Evolutionary conservation across 768 basidiomycete species (phyloP).

Genomic region (Tephrocybe rancida): DNA sequence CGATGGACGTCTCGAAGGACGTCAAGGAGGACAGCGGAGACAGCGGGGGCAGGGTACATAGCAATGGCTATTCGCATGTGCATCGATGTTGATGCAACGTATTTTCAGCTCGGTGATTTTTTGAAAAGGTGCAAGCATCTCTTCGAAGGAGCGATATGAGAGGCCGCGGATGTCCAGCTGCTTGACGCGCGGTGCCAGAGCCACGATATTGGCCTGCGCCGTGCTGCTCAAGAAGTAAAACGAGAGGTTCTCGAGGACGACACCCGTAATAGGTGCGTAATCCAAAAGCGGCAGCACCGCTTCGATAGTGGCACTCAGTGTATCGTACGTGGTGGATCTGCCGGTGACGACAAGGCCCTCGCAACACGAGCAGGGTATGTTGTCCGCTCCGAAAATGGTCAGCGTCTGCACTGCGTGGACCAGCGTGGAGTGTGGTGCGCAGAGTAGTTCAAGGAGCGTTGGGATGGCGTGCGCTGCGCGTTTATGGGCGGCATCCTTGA

Average conservation of each 20-base stretch:
- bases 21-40: background rate
- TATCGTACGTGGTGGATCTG: background rate
- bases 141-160: background rate
- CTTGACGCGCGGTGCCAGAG: background rate
- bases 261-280: background rate
- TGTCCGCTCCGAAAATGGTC: background rate
- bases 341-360: background rate
- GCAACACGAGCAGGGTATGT: background rate
- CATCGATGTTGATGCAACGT: background rate
- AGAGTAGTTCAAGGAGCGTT: background rate
- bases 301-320: background rate
- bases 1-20: background rate
- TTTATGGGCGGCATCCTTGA: background rate
- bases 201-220: background rate
- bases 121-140: background rate
- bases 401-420: background rate
- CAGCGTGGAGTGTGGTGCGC: background rate
- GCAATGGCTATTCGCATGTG: background rate
- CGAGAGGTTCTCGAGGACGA: background rate
- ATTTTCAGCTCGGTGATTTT: background rate
- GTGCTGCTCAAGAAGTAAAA: background rate
- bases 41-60: background rate
- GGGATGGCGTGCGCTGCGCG: background rate
- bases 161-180: background rate
- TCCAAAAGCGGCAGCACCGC: background rate